Conservation (phyloP, 78 protist genomes). For the Mantamonas sphyraenae region DNA sequence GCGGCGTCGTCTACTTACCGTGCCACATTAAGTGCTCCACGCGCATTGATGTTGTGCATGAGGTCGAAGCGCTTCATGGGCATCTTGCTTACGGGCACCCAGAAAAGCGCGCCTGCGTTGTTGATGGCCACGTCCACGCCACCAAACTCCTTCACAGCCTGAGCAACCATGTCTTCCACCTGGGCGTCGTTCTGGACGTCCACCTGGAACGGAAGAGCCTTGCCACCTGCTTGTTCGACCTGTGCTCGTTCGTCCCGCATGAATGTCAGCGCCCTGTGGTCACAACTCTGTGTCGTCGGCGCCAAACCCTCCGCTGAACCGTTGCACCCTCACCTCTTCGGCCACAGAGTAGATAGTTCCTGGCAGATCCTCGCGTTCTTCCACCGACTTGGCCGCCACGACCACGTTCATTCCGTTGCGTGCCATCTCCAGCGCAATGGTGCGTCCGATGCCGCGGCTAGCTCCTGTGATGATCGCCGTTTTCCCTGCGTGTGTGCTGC, state of each 20-base stretch:
- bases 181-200: constrained; percentile 10
- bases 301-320: too few relatives aligned
- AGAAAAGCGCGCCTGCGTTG: constrained; percentile 27
- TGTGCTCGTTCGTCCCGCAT: too few relatives aligned
- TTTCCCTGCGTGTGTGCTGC: too few relatives aligned
- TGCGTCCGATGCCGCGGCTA: constrained; percentile 35
- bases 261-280: too few relatives aligned
- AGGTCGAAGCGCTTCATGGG: constrained; percentile 29
- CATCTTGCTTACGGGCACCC: background rate
- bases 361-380: background rate
- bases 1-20: too few relatives aligned
- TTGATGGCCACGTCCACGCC: constrained; percentile 27
- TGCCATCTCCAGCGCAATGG: constrained; percentile 26
- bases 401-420: constrained; percentile 15
- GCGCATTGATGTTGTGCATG: constrained; percentile 16
- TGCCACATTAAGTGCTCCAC: too few relatives aligned
- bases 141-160: constrained; percentile 11
- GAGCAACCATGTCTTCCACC: background rate
- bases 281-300: too few relatives aligned
- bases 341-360: constrained; percentile 34
- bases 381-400: constrained; percentile 25
- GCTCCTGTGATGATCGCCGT: constrained; percentile 25
- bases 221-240: constrained; percentile 25
- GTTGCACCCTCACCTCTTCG: constrained; percentile 2
- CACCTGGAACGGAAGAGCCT: constrained; percentile 25